Conservation (phyloP, 2,329 filamentous ascomycete genomes). For the Huntiella moniliformis region DNA sequence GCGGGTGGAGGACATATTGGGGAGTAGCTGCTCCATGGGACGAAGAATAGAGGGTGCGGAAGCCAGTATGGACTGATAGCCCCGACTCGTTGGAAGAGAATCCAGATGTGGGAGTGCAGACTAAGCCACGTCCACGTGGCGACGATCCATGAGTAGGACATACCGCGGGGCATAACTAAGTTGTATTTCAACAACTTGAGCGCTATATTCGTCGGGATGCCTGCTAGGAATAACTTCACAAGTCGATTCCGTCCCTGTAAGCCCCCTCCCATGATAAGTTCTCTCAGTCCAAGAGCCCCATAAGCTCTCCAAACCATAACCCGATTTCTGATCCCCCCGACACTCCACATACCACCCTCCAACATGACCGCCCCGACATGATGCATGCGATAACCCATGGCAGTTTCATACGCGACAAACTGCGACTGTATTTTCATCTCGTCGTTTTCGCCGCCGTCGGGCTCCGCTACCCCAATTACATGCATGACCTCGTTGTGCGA, state of each 20-base stretch:
- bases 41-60: conserved; percentile 30
- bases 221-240: conserved; percentile 19
- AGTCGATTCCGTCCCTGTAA: conserved; percentile 19
- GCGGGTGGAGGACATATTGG: conserved; percentile 30
- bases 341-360: conserved; percentile 30
- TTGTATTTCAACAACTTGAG: conserved; percentile 13
- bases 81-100: conserved; percentile 33
- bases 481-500: conserved; percentile 46
- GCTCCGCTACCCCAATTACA: conserved; percentile 42
- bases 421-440: conserved; percentile 26
- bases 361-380: conserved; percentile 19
- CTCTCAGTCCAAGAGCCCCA: conserved; percentile 29
- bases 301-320: conserved; percentile 29
- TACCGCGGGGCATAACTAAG: conserved; percentile 2
- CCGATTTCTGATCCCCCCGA: conserved; percentile 33
- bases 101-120: conserved; percentile 30
- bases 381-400: conserved; percentile 24
- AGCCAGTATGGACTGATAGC: conserved; percentile 25
- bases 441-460: conserved; percentile 28
- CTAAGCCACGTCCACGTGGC: conserved; percentile 9
- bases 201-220: conserved; percentile 23
- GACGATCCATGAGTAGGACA: conserved; percentile 4
- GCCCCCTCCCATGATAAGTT: conserved; percentile 20
- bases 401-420: conserved; percentile 24
- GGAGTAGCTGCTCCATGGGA: conserved; percentile 34